Conservation (phyloP, 768 basidiomycete species). For the Pleurotus djamor region DNA sequence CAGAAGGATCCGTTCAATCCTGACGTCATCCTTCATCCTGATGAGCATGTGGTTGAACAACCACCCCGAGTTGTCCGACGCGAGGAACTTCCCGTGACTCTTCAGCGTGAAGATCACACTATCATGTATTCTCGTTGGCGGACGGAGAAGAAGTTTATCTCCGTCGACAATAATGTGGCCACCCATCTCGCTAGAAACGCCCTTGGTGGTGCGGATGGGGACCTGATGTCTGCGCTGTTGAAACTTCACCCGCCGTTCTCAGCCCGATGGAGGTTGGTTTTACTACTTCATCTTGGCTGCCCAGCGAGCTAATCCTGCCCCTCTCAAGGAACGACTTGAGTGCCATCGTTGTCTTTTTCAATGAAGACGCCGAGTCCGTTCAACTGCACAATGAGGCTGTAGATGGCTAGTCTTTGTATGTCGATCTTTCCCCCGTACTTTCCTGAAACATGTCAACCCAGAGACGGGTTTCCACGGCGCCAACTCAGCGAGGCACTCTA, state of each 20-base stretch:
- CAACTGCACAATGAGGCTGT: neutral
- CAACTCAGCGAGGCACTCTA: too few relatives aligned
- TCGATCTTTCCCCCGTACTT: too few relatives aligned
- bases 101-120: slow-evolving; percentile 23
- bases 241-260: slow-evolving; percentile 32
- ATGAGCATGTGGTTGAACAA: neutral
- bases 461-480: too few relatives aligned
- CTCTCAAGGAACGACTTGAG: slow-evolving; percentile 10
- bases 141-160: slow-evolving; percentile 35
- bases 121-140: slow-evolving; percentile 33
- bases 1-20: neutral
- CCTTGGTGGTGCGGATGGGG: slow-evolving; percentile 46
- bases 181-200: slow-evolving; percentile 54
- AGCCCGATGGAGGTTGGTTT: slow-evolving; percentile 33
- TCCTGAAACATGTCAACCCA: too few relatives aligned
- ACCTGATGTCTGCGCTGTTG: slow-evolving; percentile 38
- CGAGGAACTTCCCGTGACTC: slow-evolving; percentile 28
- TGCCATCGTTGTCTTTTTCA: slow-evolving; percentile 10
- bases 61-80: slow-evolving; percentile 10
- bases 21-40: neutral
- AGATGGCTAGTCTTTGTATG: neutral
- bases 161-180: slow-evolving; percentile 40
- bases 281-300: neutral
- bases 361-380: neutral
- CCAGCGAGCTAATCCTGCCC: neutral